phyloP scores from a whole-genome alignment of 2,329 filamentous ascomycete genomes.

The Ophiostoma pallidulum region DNA sequence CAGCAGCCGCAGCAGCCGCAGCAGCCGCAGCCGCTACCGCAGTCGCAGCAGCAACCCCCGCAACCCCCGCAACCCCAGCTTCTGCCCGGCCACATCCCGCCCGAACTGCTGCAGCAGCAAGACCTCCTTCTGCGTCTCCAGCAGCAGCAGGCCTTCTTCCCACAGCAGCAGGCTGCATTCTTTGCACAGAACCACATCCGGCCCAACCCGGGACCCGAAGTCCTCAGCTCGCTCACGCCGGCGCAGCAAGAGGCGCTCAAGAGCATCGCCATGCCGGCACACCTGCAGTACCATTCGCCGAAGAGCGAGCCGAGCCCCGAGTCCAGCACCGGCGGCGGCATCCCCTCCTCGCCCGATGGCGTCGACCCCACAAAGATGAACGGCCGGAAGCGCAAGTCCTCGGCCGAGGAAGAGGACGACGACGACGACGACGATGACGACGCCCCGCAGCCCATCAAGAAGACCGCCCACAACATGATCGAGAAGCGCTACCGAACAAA shows the following conservation, averaged over 20 bases:
- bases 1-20: constrained; percentile 11
- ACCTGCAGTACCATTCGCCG: constrained; percentile 51
- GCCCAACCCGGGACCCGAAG: constrained; percentile 24
- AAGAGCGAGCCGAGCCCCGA: constrained; percentile 50
- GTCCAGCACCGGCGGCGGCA: constrained; percentile 40
- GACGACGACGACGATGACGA: constrained; percentile 52
- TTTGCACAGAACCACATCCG: constrained; percentile 23
- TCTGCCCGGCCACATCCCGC: constrained; percentile 12
- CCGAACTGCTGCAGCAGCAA: constrained; percentile 25
- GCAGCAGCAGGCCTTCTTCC: constrained; percentile 3
- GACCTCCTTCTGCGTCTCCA: constrained; percentile 6
- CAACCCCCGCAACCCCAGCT: no score
- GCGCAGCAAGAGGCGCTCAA: constrained; percentile 52
- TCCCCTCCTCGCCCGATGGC: constrained; percentile 51
- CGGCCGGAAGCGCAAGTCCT: constrained; percentile 61
- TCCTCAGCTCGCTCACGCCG: constrained; percentile 39
- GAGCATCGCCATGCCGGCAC: constrained; percentile 55
- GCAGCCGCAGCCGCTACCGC: no score
- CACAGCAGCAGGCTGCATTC: constrained; percentile 3
- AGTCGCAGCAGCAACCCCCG: constrained; percentile 11
- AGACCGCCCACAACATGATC: constrained; percentile 96
- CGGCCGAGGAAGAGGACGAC: constrained; percentile 50
- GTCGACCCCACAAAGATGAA: constrained; percentile 34
- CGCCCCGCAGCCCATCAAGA: constrained; percentile 57
- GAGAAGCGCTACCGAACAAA: constrained; percentile 96